Evolutionary conservation across 1,139 yeast genomes (phyloP), one percentile per base, ranked within the genome.

Genomic region (Sugiyamaella sp.): DNA sequence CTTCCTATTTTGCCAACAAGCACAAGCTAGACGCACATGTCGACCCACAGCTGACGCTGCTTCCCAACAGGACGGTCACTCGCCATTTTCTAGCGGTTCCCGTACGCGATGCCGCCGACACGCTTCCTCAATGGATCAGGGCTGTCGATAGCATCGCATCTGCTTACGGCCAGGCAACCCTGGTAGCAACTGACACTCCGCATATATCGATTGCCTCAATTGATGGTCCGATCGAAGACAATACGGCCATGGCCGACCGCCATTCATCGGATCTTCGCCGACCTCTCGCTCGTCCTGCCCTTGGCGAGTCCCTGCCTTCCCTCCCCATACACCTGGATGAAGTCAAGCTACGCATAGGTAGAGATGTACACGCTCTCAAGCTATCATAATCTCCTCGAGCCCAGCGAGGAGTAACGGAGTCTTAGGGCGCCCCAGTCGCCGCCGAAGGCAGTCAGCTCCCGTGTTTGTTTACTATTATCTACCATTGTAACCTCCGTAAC

Each of bases 131-230:
- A 16, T 42, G 52, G 46, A 48, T 57, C 21, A 38, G 35, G 10
- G 16, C 21, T 2, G 47, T 62, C 10, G 57, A 63, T 41, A 21
- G 25, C 1, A 49, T 54, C 10, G 51, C 55, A 9, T 12, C n/a
- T 1, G 39, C 49, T 8, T 49, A 52, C n/a, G 57, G 53, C 1
- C 53, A 56, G 17, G 58, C 63, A 3, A 37, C 20, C 8, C 46
- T 64, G n/a, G 45, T 48, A 21, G 39, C 39, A 2, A 21, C 42
- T 2, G 51, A 56, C 22, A 42, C 37, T 3, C 62, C 63, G 19
- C 67, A 64, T 45, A 50, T 64, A 14, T 64, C 67, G 1, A 58
- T 64, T 9, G 67, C 57, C 3, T 62, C 64, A 59, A 46, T 60
- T 39, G 54, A 57, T 14, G 48, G 21, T 25, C 29, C 35, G 10